Base-by-base conservation (phyloP, 441 rosid species). In the Arabidopsis hybrid region DNA sequence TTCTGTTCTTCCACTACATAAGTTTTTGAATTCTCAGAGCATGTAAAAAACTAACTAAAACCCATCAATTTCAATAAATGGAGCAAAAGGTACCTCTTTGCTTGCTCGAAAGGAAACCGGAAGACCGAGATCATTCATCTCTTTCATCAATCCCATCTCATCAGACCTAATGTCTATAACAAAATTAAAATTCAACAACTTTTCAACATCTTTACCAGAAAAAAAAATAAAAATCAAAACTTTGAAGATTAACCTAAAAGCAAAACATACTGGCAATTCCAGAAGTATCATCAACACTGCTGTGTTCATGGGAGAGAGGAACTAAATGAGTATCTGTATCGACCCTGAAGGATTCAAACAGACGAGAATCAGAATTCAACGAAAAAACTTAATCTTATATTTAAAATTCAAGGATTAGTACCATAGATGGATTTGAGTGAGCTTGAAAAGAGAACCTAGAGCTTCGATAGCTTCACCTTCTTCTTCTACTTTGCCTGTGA, bases 61-160 rank as follows among this genome's bases (percentile, higher is more conserved):
- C 13, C 31, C 31, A 34, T 42, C 3, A 60, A 17, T 12, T 77
- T 60, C 0, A 12, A 4, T 34, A 7, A 47, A 43, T 1, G 5
- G 32, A 60, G 35, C 6, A 31, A 17, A 74, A 49, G 55, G 65
- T 73, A 91, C 98, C 86, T 81, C 84, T 78, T 89, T 92, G 55
- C 73, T 92, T 7, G 95, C 84, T 69, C 80, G 81, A 77, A 95
- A 95, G 2, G 93, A 79, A 66, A 85, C 69, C 1, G 98, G 99
- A 79, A 95, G 97, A 65, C 95, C 98, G 53, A 88, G 55, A 45
- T 73, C 88, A 55, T 81, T 78, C 97, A 92, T 88, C 80, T 87
- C 87, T 56, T 81, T 68, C 1, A 76, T 58, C 77, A 87, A 66
- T 67, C 83, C 89, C 34, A 74, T 59, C 29, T 89, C 92, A 70